Conservation (phyloP, 495 filamentous ascomycete genomes). For the Melanomma pulvis-pyrius region DNA sequence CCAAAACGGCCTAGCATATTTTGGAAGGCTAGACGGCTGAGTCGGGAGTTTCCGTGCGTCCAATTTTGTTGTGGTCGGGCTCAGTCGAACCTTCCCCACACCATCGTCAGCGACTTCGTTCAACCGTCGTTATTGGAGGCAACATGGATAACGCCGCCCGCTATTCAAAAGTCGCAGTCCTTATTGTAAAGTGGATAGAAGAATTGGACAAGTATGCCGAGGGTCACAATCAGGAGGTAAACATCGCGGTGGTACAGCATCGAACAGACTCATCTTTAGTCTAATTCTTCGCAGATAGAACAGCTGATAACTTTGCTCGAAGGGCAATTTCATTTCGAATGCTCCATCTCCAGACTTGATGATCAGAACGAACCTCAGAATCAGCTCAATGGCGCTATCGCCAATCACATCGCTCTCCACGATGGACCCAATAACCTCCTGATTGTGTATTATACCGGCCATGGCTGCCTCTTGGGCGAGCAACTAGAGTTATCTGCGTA, state of each 20-base stretch:
- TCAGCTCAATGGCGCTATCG: constrained; percentile 23
- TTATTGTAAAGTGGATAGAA: constrained; percentile 38
- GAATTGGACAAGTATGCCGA: constrained; percentile 33
- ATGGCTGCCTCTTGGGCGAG: constrained; percentile 27
- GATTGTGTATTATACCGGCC: constrained; percentile 42
- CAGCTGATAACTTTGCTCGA: constrained; percentile 2
- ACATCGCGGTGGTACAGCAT: background rate
- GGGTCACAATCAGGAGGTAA: constrained; percentile 28
- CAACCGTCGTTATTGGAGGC: no score
- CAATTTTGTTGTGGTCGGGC: no score
- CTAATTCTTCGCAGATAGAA: constrained; percentile 1
- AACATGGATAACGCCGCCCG: constrained; percentile 32
- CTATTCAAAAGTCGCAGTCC: constrained; percentile 37
- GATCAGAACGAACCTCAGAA: constrained; percentile 28
- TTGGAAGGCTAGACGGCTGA: no score
- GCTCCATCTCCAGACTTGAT: constrained; percentile 15
- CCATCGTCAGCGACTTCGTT: no score
- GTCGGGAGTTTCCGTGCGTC: no score
- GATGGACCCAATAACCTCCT: constrained; percentile 38
- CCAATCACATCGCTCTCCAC: constrained; percentile 19
- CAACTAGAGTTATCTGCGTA: constrained; percentile 21
- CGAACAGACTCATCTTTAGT: background rate
- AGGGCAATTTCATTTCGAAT: constrained; percentile 12
- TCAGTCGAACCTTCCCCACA: no score
- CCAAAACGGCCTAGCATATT: no score